These are phyloP conservation scores for Aspergillus sergii DNA, from an alignment of 2,329 filamentous ascomycete genomes.

Conservation along the genomic window DNA sequence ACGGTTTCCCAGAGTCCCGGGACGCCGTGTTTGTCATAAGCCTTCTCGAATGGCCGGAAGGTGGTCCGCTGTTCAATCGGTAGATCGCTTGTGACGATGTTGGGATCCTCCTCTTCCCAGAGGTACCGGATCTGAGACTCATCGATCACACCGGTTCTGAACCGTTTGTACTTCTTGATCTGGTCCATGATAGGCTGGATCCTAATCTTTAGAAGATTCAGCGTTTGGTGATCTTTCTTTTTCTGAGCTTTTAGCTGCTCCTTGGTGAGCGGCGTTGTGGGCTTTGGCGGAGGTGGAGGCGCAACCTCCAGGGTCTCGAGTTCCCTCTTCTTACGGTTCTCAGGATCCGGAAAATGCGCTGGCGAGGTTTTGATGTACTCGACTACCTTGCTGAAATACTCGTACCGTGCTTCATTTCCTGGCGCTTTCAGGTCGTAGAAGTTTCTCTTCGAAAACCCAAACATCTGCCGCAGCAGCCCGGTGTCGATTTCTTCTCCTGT, in stretches of 20 bases:
- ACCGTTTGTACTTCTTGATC: constrained; percentile 90
- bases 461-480: constrained; percentile 73
- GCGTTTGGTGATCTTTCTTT: constrained; percentile 77
- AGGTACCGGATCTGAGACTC: constrained; percentile 76
- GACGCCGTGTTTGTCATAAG: constrained; percentile 76
- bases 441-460: constrained; percentile 82
- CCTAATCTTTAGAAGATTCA: constrained; percentile 85
- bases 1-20: constrained; percentile 74
- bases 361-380: constrained; percentile 78
- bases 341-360: constrained; percentile 81
- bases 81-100: constrained; percentile 62
- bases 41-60: constrained; percentile 75
- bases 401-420: constrained; percentile 61
- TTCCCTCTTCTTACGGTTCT: constrained; percentile 81
- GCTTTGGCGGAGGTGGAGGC: constrained; percentile 68
- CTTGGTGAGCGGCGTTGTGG: constrained; percentile 66
- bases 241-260: constrained; percentile 79
- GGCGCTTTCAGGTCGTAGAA: constrained; percentile 71
- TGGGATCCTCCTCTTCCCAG: constrained; percentile 79
- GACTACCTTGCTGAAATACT: constrained; percentile 78
- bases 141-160: constrained; percentile 77
- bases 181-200: constrained; percentile 97
- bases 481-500: constrained; percentile 63
- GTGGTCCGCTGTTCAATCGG: constrained; percentile 59
- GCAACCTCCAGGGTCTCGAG: constrained; percentile 77